phyloP scores from a whole-genome alignment of 176 grass and related monocot species.

The Aegilops bicornis region DNA sequence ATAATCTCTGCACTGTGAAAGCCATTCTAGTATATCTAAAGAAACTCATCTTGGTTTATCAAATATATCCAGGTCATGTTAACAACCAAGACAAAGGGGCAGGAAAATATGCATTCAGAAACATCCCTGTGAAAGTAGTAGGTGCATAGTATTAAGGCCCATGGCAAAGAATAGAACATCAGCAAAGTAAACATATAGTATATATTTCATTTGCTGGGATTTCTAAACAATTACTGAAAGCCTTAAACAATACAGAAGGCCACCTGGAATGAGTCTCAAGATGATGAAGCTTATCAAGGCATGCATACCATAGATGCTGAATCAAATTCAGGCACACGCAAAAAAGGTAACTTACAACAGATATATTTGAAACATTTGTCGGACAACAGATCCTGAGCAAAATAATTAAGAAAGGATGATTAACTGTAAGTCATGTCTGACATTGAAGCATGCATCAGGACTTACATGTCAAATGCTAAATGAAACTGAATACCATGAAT shows the following conservation, averaged over 20 bases:
- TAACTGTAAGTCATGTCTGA: background rate
- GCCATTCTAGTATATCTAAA: background rate
- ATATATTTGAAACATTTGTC: background rate
- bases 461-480: background rate
- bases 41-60: background rate
- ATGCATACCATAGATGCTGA: conserved; percentile 9
- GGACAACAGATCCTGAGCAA: background rate
- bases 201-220: conserved; percentile 10
- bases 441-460: background rate
- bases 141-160: background rate
- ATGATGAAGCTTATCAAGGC: background rate
- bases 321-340: background rate
- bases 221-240: background rate
- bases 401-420: conserved; percentile 1
- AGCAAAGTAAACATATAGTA: background rate
- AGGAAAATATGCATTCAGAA: background rate
- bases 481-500: conserved; percentile 12
- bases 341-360: background rate
- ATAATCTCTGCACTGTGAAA: conserved; percentile 10
- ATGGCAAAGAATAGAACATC: background rate
- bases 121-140: background rate
- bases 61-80: background rate
- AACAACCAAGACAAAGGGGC: background rate
- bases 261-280: background rate
- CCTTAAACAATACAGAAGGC: background rate